Evolutionary conservation across 306 rosid species (phyloP), one percentile per base, ranked within the genome.

Genomic region (Cyamopsis tetragonoloba): DNA sequence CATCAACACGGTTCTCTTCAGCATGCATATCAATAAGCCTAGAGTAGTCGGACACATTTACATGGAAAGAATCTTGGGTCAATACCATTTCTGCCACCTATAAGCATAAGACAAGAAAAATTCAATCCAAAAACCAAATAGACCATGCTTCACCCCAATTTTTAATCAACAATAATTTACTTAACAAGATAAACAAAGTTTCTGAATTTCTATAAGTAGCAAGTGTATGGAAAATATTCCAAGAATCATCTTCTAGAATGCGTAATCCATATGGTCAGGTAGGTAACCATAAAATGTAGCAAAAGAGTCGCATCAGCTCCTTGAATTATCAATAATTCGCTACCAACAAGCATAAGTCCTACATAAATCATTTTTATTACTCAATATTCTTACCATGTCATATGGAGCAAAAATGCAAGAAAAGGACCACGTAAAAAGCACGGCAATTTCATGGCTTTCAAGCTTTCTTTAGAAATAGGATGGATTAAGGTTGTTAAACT

Each of bases 61-160:
- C 61, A 78, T 90, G 83, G 74, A 89, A 88, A 68, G 99, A 86
- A 86, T 86, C 87, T 79, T 88, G 90, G 39, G 57, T 59, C 76
- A 86, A 78, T 32, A 86, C 72, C 57, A 76, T 78, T 75, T 93
- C 97, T 68, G 97, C 89, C 20, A 90, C 96, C 97, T 93, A 55
- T 64, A 74, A 80, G 74, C 20, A 76, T 60, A 74, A 27, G 22
- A 57, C 73, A 43, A 64, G 44, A 71, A 74, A 59, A 61, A 74
- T 51, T 68, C 48, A 38, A 64, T 39, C 60, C 39, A 43, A 6
- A 55, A 44, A 18, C 62, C 28, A 82, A 46, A 63, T 4, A 65
- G 27, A 42, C 43, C 42, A 9, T 10, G 13, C 7, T 39, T 42
- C 65, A 44, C 34, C 31, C 9, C 70, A 24, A n/a, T 10, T 26